Base-by-base conservation (phyloP, 805 yeast genomes). In the Candida suzukii region DNA sequence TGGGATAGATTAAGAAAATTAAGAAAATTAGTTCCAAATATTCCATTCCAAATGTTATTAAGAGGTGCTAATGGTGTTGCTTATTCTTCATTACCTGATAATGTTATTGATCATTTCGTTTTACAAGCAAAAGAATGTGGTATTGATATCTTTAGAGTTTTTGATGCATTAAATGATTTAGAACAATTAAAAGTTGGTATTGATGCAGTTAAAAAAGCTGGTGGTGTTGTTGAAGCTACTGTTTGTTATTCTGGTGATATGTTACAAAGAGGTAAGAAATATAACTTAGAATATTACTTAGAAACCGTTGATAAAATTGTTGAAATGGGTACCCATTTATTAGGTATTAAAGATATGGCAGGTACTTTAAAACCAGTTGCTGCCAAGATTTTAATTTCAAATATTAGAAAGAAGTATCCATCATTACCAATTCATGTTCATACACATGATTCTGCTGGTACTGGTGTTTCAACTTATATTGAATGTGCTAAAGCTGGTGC, bases 51-150 rank as follows among this genome's bases (percentile, higher is more conserved):
- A 73, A 93, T 93, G 99, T 76, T 93, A 60, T 76, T 93, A 64
- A 82, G 99, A 73, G 99, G 99, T 64, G 99, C 99, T 45, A 93
- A 93, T 62, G 99, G 99, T 68, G 95, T 93, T 44, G 99, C 98
- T 21, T 93, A 93, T 73, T 85, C 96, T 40, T 90, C 98, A 7
- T 73, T 93, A 60, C 99, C 99, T 36, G 99, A 93, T 66, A 93
- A 93, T 57, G 99, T 98, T 40, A 93, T 93, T 66, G 97, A 93
- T 64, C 98, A 93, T 60, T 93, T 93, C 62, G 96, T 90, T 50
- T 68, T 75, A 58, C 95, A 90, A 70, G 99, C 99, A 38, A 88
- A 90, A 71, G 88, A 85, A 43, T 82, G 78, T 51, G 99, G 99
- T 66, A 95, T 93, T 50, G 99, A 93, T 66, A 85, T 93, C 49